Conservation (phyloP, 2,329 filamentous ascomycete species). For the Diplodia scrobiculata region DNA sequence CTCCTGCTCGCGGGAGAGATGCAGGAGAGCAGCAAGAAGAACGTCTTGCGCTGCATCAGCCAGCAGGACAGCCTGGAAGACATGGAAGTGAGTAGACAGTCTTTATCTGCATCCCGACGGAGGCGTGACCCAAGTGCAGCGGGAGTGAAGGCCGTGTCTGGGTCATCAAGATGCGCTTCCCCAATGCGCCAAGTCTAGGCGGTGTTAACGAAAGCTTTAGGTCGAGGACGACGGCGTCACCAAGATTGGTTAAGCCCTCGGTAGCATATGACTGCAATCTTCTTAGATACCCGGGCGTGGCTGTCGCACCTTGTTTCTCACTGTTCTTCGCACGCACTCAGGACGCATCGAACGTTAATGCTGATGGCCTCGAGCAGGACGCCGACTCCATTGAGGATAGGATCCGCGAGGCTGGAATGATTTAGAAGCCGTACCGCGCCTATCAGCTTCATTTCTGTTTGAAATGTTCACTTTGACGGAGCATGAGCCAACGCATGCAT, state of each 20-base stretch:
- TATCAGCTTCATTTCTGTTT: background rate
- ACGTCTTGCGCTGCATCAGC: slow-evolving; percentile 90
- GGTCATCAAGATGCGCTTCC: slow-evolving; percentile 9
- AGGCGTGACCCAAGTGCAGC: background rate
- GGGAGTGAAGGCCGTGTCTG: slow-evolving; percentile 7
- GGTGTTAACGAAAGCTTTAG: slow-evolving; percentile 33
- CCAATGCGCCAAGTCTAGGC: background rate
- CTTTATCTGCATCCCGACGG: background rate
- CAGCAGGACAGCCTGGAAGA: slow-evolving; percentile 98
- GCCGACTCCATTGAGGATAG: slow-evolving; percentile 16
- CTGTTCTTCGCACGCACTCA: background rate
- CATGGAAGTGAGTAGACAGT: slow-evolving; percentile 83
- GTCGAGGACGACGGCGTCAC: slow-evolving; percentile 48
- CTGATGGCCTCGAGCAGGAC: slow-evolving; percentile 24
- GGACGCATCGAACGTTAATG: slow-evolving; percentile 2
- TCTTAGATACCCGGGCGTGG: slow-evolving; percentile 5
- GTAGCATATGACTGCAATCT: background rate
- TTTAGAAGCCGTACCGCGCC: slow-evolving; percentile 3
- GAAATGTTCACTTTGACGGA: slow-evolving; percentile 5
- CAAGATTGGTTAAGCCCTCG: slow-evolving; percentile 25
- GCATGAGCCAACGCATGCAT: slow-evolving; percentile 10
- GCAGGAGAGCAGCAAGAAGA: slow-evolving; percentile 99
- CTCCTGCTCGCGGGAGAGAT: slow-evolving; percentile 92
- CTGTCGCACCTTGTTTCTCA: slow-evolving; percentile 17
- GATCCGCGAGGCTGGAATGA: slow-evolving; percentile 16